Conservation (phyloP, 768 basidiomycete genomes). For the Tylopilus plumbeoviolaceoides region DNA sequence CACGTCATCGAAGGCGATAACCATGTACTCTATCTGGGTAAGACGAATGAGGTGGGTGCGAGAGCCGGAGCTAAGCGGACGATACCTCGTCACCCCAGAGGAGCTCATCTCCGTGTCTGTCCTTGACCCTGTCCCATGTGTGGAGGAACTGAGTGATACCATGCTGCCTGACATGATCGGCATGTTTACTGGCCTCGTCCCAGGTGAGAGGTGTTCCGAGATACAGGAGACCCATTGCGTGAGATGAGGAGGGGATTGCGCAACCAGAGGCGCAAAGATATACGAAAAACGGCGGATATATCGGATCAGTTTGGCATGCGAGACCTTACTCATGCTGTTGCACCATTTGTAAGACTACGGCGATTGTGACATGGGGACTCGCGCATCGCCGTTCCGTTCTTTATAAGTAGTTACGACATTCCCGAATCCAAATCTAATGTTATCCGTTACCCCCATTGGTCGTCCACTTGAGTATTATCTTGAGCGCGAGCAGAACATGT, state of each 20-base stretch:
- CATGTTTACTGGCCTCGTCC: conserved; percentile 83
- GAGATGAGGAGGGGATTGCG: conserved; percentile 11
- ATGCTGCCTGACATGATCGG: conserved; percentile 86
- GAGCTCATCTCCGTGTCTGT: conserved; percentile 84
- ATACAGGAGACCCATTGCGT: conserved; percentile 82
- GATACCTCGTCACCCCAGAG: conserved; percentile 98
- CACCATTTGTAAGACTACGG: conserved; percentile 18
- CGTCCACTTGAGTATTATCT: conserved; percentile 84
- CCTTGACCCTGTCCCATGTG: conserved; percentile 90
- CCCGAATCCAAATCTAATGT: background rate
- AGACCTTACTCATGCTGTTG: conserved; percentile 15
- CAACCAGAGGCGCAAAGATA: background rate
- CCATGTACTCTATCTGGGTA: conserved; percentile 90
- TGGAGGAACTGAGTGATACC: conserved; percentile 95
- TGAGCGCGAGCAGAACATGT: conserved; percentile 85
- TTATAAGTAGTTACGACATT: no score
- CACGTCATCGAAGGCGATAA: conserved; percentile 77
- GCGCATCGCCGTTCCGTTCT: no score
- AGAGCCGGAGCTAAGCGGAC: conserved; percentile 3
- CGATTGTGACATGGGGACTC: no score
- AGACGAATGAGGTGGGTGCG: conserved; percentile 8
- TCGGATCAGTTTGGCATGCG: background rate
- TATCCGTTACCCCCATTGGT: conserved; percentile 71
- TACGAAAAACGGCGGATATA: background rate
- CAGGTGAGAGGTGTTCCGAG: conserved; percentile 92